phyloP scores from a whole-genome alignment of 2,329 filamentous ascomycete genomes.

The Nectriaceae sp. region DNA sequence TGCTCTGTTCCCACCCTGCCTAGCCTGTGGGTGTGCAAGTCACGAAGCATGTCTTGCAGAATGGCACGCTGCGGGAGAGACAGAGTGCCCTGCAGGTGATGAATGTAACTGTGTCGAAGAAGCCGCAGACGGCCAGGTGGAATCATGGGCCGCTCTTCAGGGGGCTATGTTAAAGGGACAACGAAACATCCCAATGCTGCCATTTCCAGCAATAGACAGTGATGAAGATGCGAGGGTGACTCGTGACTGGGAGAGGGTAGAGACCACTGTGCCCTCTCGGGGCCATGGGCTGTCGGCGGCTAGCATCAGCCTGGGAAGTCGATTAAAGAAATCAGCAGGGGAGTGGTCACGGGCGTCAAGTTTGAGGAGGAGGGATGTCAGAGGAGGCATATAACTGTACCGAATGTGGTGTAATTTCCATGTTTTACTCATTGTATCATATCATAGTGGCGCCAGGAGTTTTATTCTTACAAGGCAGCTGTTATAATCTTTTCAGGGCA shows the following conservation, averaged over 20 bases:
- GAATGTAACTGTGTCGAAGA: slow-evolving; percentile 64
- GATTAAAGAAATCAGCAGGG: slow-evolving; percentile 51
- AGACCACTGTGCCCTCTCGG: slow-evolving; percentile 24
- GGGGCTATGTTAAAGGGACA: slow-evolving; percentile 39
- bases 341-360: slow-evolving; percentile 49
- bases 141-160: slow-evolving; percentile 58
- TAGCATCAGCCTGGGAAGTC: slow-evolving; percentile 48
- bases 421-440: too few relatives aligned
- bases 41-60: slow-evolving; percentile 61
- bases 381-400: slow-evolving; percentile 20
- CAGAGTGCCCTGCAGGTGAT: slow-evolving; percentile 62
- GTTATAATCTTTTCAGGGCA: too few relatives aligned
- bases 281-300: slow-evolving; percentile 36
- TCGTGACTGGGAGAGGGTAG: slow-evolving; percentile 31
- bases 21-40: slow-evolving; percentile 63
- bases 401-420: neutral
- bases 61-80: slow-evolving; percentile 60
- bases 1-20: slow-evolving; percentile 61
- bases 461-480: too few relatives aligned
- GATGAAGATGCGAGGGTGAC: slow-evolving; percentile 30
- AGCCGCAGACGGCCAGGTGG: slow-evolving; percentile 57
- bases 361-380: slow-evolving; percentile 35
- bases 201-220: slow-evolving; percentile 29
- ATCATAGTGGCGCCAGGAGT: too few relatives aligned
- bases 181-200: slow-evolving; percentile 26